These are phyloP conservation scores for Polyporus tsugae DNA, from an alignment of 1,284 basidiomycete genomes.

Conservation along the genomic window DNA sequence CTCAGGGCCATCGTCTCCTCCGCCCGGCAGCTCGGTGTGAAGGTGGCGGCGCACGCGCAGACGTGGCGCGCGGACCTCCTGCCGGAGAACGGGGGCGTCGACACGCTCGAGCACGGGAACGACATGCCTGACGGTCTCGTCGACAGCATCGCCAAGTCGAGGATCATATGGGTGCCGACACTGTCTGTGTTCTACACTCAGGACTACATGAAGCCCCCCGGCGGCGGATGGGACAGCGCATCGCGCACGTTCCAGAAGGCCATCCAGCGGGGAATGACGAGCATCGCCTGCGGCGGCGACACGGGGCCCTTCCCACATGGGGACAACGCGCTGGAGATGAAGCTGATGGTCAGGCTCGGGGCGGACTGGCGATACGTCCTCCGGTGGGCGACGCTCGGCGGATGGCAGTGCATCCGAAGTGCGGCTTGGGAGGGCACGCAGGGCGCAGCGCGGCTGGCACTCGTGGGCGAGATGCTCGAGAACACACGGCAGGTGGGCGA, in stretches of 20 bases:
- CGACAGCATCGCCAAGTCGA: constrained; percentile 15
- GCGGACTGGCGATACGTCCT: constrained; percentile 61
- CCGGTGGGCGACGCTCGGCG: constrained; percentile 66
- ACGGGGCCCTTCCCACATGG: constrained; percentile 72
- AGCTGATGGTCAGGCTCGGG: constrained; percentile 65
- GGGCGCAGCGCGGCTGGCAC: constrained; percentile 45
- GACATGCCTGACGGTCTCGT: constrained; percentile 44
- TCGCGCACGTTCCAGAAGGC: constrained; percentile 54
- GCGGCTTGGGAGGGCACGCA: constrained; percentile 56
- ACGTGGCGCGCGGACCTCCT: constrained; percentile 47
- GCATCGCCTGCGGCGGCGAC: constrained; percentile 69
- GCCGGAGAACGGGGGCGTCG: constrained; percentile 49
- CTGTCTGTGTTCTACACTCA: constrained; percentile 57
- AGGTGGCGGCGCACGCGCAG: constrained; percentile 67
- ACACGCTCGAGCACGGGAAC: constrained; percentile 59
- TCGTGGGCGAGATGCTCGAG: constrained; percentile 43
- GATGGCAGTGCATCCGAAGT: constrained; percentile 64
- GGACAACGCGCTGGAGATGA: constrained; percentile 67
- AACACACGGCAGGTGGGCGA: constrained; percentile 49
- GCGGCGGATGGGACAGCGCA: constrained; percentile 50
- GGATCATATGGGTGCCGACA: constrained; percentile 66
- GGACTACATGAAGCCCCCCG: constrained; percentile 30
- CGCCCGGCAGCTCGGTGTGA: constrained; percentile 60
- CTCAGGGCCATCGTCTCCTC: constrained; percentile 59
- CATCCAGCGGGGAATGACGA: constrained; percentile 50